Evolutionary conservation across 2,329 filamentous ascomycete genomes (phyloP).

Genomic region (Davidsoniella australis): DNA sequence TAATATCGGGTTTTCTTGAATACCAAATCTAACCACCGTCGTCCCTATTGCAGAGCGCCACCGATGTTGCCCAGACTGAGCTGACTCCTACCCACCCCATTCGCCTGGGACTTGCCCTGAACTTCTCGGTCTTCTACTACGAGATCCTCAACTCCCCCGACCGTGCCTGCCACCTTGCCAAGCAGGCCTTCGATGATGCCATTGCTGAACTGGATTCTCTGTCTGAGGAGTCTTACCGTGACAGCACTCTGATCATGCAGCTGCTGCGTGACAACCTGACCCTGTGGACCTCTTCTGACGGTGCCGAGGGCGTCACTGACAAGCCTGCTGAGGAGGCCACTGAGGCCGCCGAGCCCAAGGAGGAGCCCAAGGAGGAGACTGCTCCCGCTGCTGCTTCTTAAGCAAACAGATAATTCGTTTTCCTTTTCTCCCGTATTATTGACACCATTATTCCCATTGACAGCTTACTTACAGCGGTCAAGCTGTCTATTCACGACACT

Average conservation of each 20-base stretch:
- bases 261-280: slow-evolving; percentile 95
- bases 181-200: slow-evolving; percentile 97
- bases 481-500: slow-evolving; percentile 1
- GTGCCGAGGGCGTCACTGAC: slow-evolving; percentile 54
- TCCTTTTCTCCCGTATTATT: background rate
- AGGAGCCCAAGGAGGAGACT: slow-evolving; percentile 30
- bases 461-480: background rate
- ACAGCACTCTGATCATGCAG: slow-evolving; percentile 99
- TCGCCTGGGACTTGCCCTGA: slow-evolving; percentile 89
- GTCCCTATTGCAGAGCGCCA: slow-evolving; percentile 54
- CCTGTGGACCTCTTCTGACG: slow-evolving; percentile 92
- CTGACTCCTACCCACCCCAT: slow-evolving; percentile 95
- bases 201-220: slow-evolving; percentile 98
- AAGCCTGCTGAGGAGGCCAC: slow-evolving; percentile 42
- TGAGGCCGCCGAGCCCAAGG: slow-evolving; percentile 30
- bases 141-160: slow-evolving; percentile 98
- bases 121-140: slow-evolving; percentile 99
- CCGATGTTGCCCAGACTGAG: slow-evolving; percentile 94
- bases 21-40: slow-evolving; percentile 6
- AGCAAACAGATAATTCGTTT: background rate
- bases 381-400: slow-evolving; percentile 21
- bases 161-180: slow-evolving; percentile 94
- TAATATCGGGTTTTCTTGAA: background rate
- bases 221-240: slow-evolving; percentile 94
- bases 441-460: background rate